Base-by-base conservation (phyloP, 1,139 yeast genomes). In the Blastobotrys apis region DNA sequence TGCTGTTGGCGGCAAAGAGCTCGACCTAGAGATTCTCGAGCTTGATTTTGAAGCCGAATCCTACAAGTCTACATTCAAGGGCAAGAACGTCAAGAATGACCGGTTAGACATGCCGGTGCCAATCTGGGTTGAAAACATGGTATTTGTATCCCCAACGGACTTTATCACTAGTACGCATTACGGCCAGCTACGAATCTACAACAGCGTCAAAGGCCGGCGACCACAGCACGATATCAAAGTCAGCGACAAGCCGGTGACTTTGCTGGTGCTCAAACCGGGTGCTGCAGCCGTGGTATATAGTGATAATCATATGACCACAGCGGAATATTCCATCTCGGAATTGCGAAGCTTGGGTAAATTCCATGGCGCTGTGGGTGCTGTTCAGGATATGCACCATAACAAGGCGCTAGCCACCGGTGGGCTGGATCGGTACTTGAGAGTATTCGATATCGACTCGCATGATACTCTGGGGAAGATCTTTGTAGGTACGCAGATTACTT, bases 381-480 rank as follows among this genome's bases (percentile, higher is more conserved):
- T 57, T 16, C 56, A 53, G 43, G 54, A 54, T 13, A 37, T 58
- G 33, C 45, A 54, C 30, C 30, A 48, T 12, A 44, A 47, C 21
- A 37, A 39, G 9, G 47, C 39, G 16, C 45, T 53, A 13, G 73
- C 75, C 2, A 73, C 87, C 21, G 96, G 95, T 34, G 95, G 96
- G 0, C 72, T 88, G 31, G 97, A 90, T 60, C 73, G 96, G 58
- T 90, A 87, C 60, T 72, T 87, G 34, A 74, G 97, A 47, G 85
- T 85, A 2, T 90, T 77, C 63, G 82, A 85, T 51, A 60, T 79
- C 5, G 67, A 65, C 2, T 64, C 78, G 0, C 71, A 94, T 43
- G 75, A 77, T 39, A 68, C 78, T 42, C 65, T 81, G 15, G 87
- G 80, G 9, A 87, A 86, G 58, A 83, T 86, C 10, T 90, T 77